Evolutionary conservation across 345 rosid genomes (phyloP).

Genomic region (Gynandropsis gynandra): DNA sequence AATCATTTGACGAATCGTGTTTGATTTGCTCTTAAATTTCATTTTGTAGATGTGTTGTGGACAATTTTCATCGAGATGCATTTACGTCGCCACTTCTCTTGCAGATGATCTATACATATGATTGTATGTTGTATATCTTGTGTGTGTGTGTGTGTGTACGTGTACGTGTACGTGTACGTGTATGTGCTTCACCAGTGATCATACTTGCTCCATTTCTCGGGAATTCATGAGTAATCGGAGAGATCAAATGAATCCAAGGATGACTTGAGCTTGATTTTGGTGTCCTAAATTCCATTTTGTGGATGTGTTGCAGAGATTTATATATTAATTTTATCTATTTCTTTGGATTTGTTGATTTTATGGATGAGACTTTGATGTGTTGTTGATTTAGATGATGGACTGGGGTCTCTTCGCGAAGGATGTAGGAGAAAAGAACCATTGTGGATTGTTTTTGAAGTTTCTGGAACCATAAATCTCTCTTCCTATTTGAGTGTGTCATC

Average conservation of each 20-base stretch:
- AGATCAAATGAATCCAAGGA: not conserved
- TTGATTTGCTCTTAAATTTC: not conserved
- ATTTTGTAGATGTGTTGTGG: not conserved
- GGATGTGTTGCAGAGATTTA: not conserved
- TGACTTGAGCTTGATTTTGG: not conserved
- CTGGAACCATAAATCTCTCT: constrained; percentile 64
- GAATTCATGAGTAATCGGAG: not conserved
- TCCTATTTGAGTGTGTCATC: constrained; percentile 73
- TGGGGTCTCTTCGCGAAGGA: constrained; percentile 73
- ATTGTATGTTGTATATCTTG: not conserved
- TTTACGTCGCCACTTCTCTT: constrained; percentile 41
- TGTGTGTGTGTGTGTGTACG: not conserved
- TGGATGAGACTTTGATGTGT: not conserved
- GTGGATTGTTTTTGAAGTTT: constrained; percentile 78
- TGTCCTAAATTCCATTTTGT: not conserved
- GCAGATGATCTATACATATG: constrained; percentile 33
- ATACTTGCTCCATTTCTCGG: not conserved
- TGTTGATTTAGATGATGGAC: constrained; percentile 61
- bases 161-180: not conserved
- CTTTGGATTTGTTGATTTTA: not conserved
- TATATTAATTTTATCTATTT: constrained; percentile 7
- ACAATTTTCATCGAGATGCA: constrained; percentile 4
- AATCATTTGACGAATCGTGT: not conserved
- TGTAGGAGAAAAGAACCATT: constrained; percentile 65
- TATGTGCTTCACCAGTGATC: constrained; percentile 8